A percentile compares a stretch with the other conserved stretches of the same genome.
Conservation (phyloP, 2,329 filamentous ascomycete genomes). For the Pseudopithomyces chartarum region DNA sequence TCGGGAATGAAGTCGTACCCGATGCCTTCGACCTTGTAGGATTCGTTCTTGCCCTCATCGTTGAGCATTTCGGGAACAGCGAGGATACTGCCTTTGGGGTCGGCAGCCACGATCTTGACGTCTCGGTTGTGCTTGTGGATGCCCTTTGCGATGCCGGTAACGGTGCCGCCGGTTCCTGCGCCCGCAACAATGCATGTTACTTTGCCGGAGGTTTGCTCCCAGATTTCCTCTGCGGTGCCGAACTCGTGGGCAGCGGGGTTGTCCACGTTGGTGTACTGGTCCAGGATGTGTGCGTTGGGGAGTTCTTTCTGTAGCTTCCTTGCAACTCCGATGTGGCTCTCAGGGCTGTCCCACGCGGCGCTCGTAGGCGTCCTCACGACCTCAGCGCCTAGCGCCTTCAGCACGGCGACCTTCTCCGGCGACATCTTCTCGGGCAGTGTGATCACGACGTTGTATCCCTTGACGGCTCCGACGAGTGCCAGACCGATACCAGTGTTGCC, state of each 20-base stretch:
- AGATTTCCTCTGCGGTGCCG: constrained; percentile 95
- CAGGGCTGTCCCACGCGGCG: constrained; percentile 90
- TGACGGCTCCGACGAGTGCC: constrained; percentile 90
- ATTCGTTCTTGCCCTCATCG: constrained; percentile 75
- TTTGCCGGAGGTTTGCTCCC: constrained; percentile 83
- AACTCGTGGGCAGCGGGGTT: constrained; percentile 94
- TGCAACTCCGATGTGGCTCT: constrained; percentile 96
- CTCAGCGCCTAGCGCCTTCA: constrained; percentile 91
- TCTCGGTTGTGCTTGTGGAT: constrained; percentile 84
- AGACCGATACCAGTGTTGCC: constrained; percentile 98
- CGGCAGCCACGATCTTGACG: constrained; percentile 88
- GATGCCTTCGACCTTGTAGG: constrained; percentile 98
- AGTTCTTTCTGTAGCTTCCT: constrained; percentile 90
- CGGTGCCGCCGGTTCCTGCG: constrained; percentile 93
- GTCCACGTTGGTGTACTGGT: constrained; percentile 91
- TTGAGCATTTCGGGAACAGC: constrained; percentile 83
- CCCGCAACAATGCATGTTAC: constrained; percentile 86
- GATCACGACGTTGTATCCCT: constrained; percentile 98
- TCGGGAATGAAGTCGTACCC: constrained; percentile 98
- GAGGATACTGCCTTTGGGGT: constrained; percentile 89
- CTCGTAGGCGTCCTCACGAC: constrained; percentile 98
- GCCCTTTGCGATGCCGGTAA: constrained; percentile 85
- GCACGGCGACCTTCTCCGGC: constrained; percentile 93
- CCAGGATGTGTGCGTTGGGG: constrained; percentile 93
- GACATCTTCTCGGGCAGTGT: constrained; percentile 99